phyloP scores from a whole-genome alignment of 1,284 basidiomycete species.

The Leccinum subrobustum region DNA sequence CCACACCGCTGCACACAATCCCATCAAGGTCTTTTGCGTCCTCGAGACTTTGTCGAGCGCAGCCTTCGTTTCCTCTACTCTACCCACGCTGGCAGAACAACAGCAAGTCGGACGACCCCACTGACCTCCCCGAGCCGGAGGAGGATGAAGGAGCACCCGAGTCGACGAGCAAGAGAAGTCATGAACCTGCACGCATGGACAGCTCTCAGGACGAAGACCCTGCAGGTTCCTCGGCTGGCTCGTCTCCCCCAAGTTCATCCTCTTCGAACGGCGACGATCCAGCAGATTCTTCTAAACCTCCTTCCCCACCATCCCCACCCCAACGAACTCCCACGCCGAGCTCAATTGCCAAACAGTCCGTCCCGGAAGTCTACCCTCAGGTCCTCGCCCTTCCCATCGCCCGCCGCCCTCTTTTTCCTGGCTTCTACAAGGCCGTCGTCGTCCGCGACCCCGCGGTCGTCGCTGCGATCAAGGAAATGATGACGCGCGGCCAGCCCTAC shows the following conservation, averaged over 20 bases:
- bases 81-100: constrained; percentile 31
- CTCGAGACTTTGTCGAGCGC: constrained; percentile 18
- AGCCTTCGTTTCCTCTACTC: constrained; percentile 23
- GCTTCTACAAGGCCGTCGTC: constrained; percentile 97
- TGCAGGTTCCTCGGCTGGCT: constrained; percentile 27
- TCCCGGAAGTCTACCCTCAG: constrained; percentile 90
- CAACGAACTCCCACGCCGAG: constrained; percentile 43
- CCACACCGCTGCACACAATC: constrained; percentile 13
- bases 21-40: constrained; percentile 21
- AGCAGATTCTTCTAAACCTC: constrained; percentile 23
- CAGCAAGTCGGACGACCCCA: constrained; percentile 23
- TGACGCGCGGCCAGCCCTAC: constrained; percentile 96
- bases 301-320: constrained; percentile 32
- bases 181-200: constrained; percentile 20
- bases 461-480: constrained; percentile 93
- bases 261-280: constrained; percentile 30
- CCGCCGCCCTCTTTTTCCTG: constrained; percentile 93
- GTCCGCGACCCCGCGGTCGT: constrained; percentile 90
- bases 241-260: constrained; percentile 28
- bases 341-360: constrained; percentile 78
- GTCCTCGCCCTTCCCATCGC: constrained; percentile 96
- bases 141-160: constrained; percentile 27
- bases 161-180: constrained; percentile 5
- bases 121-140: constrained; percentile 22
- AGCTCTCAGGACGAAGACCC: constrained; percentile 31